Base-by-base conservation (phyloP, 2,329 filamentous ascomycete genomes). In the Apiospora kogelbergensis region DNA sequence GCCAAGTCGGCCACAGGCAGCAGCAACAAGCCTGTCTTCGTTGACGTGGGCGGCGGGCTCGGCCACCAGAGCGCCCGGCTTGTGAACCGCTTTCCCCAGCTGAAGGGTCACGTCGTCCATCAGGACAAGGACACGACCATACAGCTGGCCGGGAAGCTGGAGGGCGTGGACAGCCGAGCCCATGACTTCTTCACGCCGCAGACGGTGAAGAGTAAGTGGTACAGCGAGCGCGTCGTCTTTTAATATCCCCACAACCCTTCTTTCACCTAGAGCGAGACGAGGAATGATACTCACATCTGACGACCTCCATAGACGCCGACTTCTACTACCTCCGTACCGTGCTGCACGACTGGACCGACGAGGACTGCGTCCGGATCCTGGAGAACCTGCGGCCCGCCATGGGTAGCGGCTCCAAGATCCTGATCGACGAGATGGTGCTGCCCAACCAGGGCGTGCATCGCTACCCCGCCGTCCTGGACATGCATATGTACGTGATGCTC, bases 11-110 rank as follows among this genome's bases (percentile, higher is more conserved):
- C 40, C 40, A 15, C 11, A 2, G 40, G 40, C 11, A 42, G 40
- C 40, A 15, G 40, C 11, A 42, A 42, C 40, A 42, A 42, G 40
- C 40, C 40, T 2, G 40, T 42, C 40, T 42, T 90, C 46, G 86
- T 90, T 5, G 88, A 91, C 66, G 73, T 89, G 13, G 89, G 89
- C 11, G 88, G 89, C 2, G 86, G 84, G 22, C 85, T 86, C 67
- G 89, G 89, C 0, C 86, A 88, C 63, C 84, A 86, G n/a, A 84
- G 81, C 63, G 81, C 86, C n/a, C 85, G 84, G 3, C 78, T 90
- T 57, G 88, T 86, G 1, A 80, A 80, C 70, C 78, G 77, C 68
- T 88, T 84, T 77, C 80, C 81, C 63, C 81, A 84, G 46, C 82
- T 88, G 72, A 81, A 80, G 63, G 40, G 40, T 15, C 17, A 17